Conservation (phyloP, 345 rosid genomes). For the Isatis tinctoria region DNA sequence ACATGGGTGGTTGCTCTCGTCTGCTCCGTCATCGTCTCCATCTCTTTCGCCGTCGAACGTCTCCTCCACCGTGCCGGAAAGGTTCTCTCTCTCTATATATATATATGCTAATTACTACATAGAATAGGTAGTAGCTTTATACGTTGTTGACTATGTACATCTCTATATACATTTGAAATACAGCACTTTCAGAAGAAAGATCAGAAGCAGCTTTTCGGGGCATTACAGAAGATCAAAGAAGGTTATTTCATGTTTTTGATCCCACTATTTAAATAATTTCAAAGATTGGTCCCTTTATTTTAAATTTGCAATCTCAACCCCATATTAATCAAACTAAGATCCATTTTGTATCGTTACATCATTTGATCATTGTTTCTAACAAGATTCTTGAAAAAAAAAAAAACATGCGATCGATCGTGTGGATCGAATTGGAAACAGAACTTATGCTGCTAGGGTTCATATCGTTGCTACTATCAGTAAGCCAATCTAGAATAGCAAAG, state of each 20-base stretch:
- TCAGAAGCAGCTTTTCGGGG: conserved; percentile 71
- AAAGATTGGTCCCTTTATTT: background rate
- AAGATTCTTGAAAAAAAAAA: background rate
- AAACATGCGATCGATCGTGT: background rate
- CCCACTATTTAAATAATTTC: background rate
- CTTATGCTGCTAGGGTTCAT: conserved; percentile 90
- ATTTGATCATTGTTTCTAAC: conserved; percentile 19
- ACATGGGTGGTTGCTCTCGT: conserved; percentile 87
- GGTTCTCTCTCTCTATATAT: conserved; percentile 27
- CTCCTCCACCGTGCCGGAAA: conserved; percentile 68
- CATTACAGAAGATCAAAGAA: conserved; percentile 84
- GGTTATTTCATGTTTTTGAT: conserved; percentile 35
- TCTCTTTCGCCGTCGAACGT: conserved; percentile 71
- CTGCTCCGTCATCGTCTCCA: conserved; percentile 63
- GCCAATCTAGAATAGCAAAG: conserved; percentile 41
- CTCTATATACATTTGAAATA: background rate
- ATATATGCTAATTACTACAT: background rate
- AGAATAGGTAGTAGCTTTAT: background rate
- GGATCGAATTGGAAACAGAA: conserved; percentile 40
- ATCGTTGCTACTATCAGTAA: conserved; percentile 66
- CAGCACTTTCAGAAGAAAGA: conserved; percentile 36
- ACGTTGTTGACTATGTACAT: background rate
- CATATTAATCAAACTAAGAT: background rate
- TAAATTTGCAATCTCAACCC: background rate
- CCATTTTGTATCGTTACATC: background rate